Evolutionary conservation across 139 green algal species (phyloP), one percentile per base, ranked within the genome.

Genomic region (Tetraselmis chui): DNA sequence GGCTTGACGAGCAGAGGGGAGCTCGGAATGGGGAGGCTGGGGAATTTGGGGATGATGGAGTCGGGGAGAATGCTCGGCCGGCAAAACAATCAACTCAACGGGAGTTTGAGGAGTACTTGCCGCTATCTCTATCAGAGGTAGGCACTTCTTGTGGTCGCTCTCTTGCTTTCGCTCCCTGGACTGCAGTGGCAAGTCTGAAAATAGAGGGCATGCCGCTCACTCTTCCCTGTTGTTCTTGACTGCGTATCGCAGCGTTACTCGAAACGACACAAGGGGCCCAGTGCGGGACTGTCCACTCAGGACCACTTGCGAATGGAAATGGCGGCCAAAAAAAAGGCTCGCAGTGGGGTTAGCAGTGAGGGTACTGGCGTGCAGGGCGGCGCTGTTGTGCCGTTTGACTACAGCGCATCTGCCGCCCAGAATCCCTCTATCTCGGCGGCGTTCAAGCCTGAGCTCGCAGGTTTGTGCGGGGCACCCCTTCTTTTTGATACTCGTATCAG

Each of bases 81-180:
- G 1, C 1, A 22, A n/a, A 75, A 18, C 32, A 1, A 32, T 28
- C 0, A 45, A 58, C 29, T 28, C 77, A 30, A 31, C 26, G 28
- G 23, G 80, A 83, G 26, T 32, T 83, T 29, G 85, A 81, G n/a
- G 87, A 91, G 30, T 91, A 86, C 32, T 29, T 91, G 83, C 87
- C 87, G 23, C 80, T 91, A 32, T 59, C 86, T 0, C 74, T 91
- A 25, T 91, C 86, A 29, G 83, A 86, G 59, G 28, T 67, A 18
- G n/a, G n/a, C n/a, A n/a, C n/a, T n/a, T n/a, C n/a, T n/a, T n/a
- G n/a, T n/a, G n/a, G n/a, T n/a, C n/a, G n/a, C n/a, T n/a, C n/a
- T n/a, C n/a, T n/a, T n/a, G n/a, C n/a, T n/a, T n/a, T n/a, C n/a
- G n/a, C n/a, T n/a, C n/a, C n/a, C n/a, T n/a, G n/a, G n/a, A n/a